Conservation (phyloP, 75 land plant genomes). For the Azolla pinnata region DNA sequence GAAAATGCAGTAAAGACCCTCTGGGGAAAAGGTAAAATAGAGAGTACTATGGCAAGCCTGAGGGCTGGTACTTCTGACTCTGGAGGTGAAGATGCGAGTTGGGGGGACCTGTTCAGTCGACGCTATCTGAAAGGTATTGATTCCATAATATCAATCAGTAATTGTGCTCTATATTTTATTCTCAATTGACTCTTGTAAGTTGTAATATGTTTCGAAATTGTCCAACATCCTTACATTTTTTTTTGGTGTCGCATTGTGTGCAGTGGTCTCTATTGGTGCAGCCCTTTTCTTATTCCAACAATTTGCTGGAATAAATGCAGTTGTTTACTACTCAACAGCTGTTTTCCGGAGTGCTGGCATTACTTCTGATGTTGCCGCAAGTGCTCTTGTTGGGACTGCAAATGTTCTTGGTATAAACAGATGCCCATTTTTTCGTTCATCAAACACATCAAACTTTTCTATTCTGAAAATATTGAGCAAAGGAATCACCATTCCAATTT, state of each 20-base stretch:
- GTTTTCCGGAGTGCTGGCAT: conserved; percentile 96
- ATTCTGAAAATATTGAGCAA: background rate
- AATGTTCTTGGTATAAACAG: conserved; percentile 91
- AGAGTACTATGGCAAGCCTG: conserved; percentile 66
- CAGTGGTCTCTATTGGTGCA: conserved; percentile 92
- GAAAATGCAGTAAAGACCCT: conserved; percentile 56
- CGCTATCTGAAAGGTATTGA: conserved; percentile 81
- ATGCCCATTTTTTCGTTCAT: no score
- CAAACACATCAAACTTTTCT: no score
- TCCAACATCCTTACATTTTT: background rate
- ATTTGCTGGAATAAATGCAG: conserved; percentile 95
- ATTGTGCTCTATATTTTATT: no score
- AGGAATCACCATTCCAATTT: no score
- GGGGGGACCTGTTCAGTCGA: conserved; percentile 80
- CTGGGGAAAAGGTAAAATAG: conserved; percentile 77
- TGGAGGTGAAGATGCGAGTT: conserved; percentile 69
- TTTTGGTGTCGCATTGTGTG: conserved; percentile 2
- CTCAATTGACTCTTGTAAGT: no score
- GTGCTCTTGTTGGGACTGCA: conserved; percentile 93
- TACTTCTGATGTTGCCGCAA: conserved; percentile 95
- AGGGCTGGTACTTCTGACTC: conserved; percentile 41
- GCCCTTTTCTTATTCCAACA: conserved; percentile 94
- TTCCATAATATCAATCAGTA: no score
- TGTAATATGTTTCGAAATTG: no score
- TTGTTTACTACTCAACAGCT: conserved; percentile 86